Evolutionary conservation across 2,329 filamentous ascomycete species (phyloP).

Genomic region (Talaromyces sp.): DNA sequence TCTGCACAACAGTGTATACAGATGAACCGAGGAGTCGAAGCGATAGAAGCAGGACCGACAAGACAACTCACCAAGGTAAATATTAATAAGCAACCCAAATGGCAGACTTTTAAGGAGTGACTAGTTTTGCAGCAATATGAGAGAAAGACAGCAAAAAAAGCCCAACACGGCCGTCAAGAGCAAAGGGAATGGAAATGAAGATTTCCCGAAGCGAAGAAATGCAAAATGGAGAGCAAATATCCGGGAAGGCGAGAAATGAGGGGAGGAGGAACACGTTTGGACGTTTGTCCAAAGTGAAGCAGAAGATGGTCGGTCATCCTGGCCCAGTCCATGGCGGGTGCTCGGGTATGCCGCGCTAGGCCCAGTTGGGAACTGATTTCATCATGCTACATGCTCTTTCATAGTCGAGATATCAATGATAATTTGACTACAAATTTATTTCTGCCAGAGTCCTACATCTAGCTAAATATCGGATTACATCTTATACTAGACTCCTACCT

Average conservation of each 20-base stretch:
- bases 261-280: conserved; percentile 15
- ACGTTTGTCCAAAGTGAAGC: conserved; percentile 20
- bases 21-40: not conserved
- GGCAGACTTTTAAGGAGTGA: conserved; percentile 26
- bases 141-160: conserved; percentile 2
- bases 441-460: not conserved
- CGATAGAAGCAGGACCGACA: not conserved
- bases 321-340: conserved; percentile 17
- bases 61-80: conserved; percentile 23
- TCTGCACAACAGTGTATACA: conserved; percentile 1
- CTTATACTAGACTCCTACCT: not conserved
- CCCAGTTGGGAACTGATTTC: conserved; percentile 16
- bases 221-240: conserved; percentile 4
- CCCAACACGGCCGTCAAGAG: not conserved
- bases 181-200: conserved; percentile 4
- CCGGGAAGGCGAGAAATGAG: conserved; percentile 6
- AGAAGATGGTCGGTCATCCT: conserved; percentile 10
- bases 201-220: not conserved
- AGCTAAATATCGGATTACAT: not conserved
- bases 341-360: conserved; percentile 23
- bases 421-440: not conserved
- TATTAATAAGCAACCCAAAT: conserved; percentile 23
- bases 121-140: conserved; percentile 11
- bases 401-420: not conserved
- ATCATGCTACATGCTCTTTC: not conserved